Evolutionary conservation across 1,139 yeast genomes (phyloP).

Genomic region (Pichia sp.): DNA sequence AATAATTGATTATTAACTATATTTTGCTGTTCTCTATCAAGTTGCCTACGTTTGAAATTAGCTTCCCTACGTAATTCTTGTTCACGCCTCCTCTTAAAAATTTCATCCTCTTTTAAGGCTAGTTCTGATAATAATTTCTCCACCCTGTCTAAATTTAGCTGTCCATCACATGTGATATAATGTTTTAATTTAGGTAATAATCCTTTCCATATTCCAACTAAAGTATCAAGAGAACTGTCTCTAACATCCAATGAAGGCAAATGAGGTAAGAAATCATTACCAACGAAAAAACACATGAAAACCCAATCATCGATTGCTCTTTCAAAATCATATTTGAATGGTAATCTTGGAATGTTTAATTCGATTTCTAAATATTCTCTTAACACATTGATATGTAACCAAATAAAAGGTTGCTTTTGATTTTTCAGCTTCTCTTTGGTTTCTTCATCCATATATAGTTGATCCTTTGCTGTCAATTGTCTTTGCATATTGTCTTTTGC

Average conservation of each 20-base stretch:
- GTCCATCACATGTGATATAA: conserved; percentile 87
- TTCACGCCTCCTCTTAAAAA: conserved; percentile 64
- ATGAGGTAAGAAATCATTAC: conserved; percentile 97
- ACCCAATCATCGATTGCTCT: conserved; percentile 99
- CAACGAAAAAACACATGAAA: conserved; percentile 96
- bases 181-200: conserved; percentile 61
- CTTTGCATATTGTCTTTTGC: conserved; percentile 55
- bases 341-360: conserved; percentile 59
- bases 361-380: conserved; percentile 88
- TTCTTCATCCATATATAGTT: conserved; percentile 53
- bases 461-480: conserved; percentile 45
- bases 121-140: conserved; percentile 62
- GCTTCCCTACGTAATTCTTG: conserved; percentile 63
- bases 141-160: conserved; percentile 66
- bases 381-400: conserved; percentile 85
- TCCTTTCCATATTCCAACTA: conserved; percentile 80
- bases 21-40: conserved; percentile 37
- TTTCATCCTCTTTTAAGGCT: conserved; percentile 72
- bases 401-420: conserved; percentile 77
- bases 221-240: conserved; percentile 83
- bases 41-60: conserved; percentile 53
- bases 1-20: conserved; percentile 24
- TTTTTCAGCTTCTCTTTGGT: conserved; percentile 53
- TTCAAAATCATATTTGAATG: conserved; percentile 80
- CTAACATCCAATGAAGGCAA: conserved; percentile 91